Evolutionary conservation across 495 filamentous ascomycete genomes (phyloP), one percentile per base, ranked within the genome.

Genomic region (Aspergillus biplanus): DNA sequence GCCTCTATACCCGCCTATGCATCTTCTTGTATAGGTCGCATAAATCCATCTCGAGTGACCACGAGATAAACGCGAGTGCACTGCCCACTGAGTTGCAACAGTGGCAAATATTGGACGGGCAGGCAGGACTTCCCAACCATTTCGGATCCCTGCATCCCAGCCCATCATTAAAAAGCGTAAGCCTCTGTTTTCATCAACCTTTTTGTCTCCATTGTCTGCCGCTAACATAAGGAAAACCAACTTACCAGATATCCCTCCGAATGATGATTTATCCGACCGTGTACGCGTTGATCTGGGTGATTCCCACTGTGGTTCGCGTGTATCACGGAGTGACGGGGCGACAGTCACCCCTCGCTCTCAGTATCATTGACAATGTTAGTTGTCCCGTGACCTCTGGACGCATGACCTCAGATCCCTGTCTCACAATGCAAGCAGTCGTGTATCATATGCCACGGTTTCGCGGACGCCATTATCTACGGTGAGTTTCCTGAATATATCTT

Each of bases 201-300:
- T 16, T 37, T 21, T 50, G 6, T 50, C 21, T 27, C 21, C 39
- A 34, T 34, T 33, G 11, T 54, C 12, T n/a, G 13, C 12, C 6
- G 2, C 18, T 49, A 16, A 49, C 18, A 1, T 21, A 6, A 21
- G 27, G 6, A 1, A 50, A 50, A 21, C 11, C 27, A 54, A 6
- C 33, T 1, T 27, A 27, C 52, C 6, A 60, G 58, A 60, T 60
- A 3, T 60, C 58, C 7, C 32, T 18, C 3, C 47, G 58, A 8
- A 60, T 60, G 58, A 60, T 60, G 58, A 60, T 60, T 9, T 60
- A 60, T 27, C 58, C 58, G 8, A 52, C 58, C 5, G 58, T 60
- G 9, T 60, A 60, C 15, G 58, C 58, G 47, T 34, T 60, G 12
- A 60, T 52, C 33, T 60, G 58, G 58, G 47, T 42, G 9, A 37